These are phyloP conservation scores for Trichomonascaceae sp. DNA, from an alignment of 1,139 yeast genomes.

Conservation along the genomic window DNA sequence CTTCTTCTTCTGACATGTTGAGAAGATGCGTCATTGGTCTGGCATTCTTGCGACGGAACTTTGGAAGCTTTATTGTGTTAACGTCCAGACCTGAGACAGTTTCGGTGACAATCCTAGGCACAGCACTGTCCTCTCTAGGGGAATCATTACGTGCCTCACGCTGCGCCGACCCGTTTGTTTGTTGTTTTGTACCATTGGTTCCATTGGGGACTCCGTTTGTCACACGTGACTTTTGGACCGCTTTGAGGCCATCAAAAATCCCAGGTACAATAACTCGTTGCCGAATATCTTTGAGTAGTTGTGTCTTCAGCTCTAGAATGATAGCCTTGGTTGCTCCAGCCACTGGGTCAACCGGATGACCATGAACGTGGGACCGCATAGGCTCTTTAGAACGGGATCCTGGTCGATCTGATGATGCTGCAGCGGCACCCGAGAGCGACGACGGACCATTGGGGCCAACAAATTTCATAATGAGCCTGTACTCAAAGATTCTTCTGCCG, in stretches of 20 bases:
- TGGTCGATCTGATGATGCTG: conserved; percentile 2
- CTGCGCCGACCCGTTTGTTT: not conserved
- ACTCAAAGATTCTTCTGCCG: conserved; percentile 40
- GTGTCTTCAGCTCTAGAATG: conserved; percentile 49
- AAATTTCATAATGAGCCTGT: conserved; percentile 44
- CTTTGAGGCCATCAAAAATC: conserved; percentile 45
- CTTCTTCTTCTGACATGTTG: conserved; percentile 34
- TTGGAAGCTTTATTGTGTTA: conserved; percentile 2
- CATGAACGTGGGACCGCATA: not conserved
- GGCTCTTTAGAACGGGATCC: not conserved
- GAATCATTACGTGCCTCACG: not conserved
- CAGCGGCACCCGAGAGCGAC: conserved; percentile 2
- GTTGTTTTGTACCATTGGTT: conserved; percentile 1
- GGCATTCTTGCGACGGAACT: conserved; percentile 10
- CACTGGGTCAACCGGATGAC: conserved; percentile 15
- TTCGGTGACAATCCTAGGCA: conserved; percentile 17
- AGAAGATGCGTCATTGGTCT: conserved; percentile 66
- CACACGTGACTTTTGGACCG: conserved; percentile 1
- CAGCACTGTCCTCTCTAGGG: too few relatives aligned
- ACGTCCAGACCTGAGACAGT: conserved; percentile 18
- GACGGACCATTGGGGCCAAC: conserved; percentile 18
- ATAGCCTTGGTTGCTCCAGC: conserved; percentile 50
- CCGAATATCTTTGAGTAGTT: conserved; percentile 58
- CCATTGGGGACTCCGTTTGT: conserved; percentile 3
- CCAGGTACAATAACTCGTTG: conserved; percentile 65